A percentile compares a stretch with the other conserved stretches of the same genome.
Evolutionary conservation across 352 stramenopile genomes (phyloP).

Genomic region (Pythium monospermum): DNA sequence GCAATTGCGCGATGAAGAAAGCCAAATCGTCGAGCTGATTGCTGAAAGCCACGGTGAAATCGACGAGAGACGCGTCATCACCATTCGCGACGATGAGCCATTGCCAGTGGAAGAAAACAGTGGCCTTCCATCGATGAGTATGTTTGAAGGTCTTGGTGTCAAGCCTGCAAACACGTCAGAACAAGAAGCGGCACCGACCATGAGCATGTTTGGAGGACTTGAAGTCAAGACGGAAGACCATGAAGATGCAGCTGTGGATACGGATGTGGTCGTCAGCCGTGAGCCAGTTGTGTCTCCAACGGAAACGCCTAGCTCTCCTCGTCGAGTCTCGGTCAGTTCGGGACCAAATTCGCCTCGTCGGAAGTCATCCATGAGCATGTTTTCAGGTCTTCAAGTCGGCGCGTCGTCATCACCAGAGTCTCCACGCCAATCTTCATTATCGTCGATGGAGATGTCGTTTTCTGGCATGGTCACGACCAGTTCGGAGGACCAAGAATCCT

Average conservation of each 20-base stretch:
- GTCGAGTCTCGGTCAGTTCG: slow-evolving; percentile 9
- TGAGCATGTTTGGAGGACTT: slow-evolving; percentile 18
- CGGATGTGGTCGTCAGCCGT: neutral
- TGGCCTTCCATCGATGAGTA: neutral
- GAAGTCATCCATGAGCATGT: slow-evolving; percentile 13
- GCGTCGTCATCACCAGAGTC: neutral
- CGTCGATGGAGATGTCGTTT: neutral
- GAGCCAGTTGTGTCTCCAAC: neutral
- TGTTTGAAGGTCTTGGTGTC: slow-evolving; percentile 14
- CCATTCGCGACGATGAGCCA: neutral
- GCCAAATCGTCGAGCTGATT: slow-evolving; percentile 33
- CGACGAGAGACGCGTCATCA: neutral
- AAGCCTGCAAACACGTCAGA: neutral
- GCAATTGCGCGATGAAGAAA: slow-evolving; percentile 47
- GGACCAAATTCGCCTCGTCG: slow-evolving; percentile 17
- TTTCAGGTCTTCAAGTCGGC: slow-evolving; percentile 11
- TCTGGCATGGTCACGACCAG: neutral
- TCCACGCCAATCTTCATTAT: slow-evolving; percentile 6
- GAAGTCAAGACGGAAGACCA: slow-evolving; percentile 4
- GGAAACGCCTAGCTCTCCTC: slow-evolving; percentile 11
- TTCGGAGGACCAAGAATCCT: neutral
- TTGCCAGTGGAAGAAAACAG: neutral
- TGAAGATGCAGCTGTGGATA: neutral
- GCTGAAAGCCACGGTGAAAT: slow-evolving; percentile 18
- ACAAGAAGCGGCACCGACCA: neutral